A percentile compares a stretch with the other conserved stretches of the same genome.
Evolutionary conservation across 108 stramenopile species (phyloP).

Genomic region (Seminavis robusta): DNA sequence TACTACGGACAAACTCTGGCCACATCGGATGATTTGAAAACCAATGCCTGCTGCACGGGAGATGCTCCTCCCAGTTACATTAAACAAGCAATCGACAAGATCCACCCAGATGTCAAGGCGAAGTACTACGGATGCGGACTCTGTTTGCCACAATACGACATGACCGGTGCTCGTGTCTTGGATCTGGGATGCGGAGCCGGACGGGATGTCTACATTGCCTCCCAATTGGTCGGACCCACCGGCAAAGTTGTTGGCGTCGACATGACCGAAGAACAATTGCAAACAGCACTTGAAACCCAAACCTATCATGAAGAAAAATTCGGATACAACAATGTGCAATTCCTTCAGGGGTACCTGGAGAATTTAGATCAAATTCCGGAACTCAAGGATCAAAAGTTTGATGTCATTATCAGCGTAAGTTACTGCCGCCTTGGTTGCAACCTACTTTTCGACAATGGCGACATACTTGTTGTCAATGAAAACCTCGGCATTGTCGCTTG

Average conservation of each 20-base stretch:
- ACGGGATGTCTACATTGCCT: conserved; percentile 91
- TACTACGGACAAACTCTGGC: conserved; percentile 87
- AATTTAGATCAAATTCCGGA: conserved; percentile 65
- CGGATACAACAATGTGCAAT: conserved; percentile 88
- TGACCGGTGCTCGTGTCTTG: conserved; percentile 80
- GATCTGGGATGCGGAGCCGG: conserved; percentile 96
- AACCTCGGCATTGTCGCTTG: too few relatives aligned
- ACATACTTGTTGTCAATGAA: too few relatives aligned
- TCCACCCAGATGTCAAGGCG: conserved; percentile 75
- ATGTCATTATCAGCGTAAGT: conserved; percentile 94
- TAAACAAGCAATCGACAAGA: conserved; percentile 64
- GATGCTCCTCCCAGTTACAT: conserved; percentile 72
- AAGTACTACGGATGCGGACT: conserved; percentile 97
- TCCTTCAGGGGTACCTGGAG: conserved; percentile 90
- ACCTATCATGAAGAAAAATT: conserved; percentile 85
- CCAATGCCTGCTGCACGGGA: conserved; percentile 95
- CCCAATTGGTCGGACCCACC: conserved; percentile 83
- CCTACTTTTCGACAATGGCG: too few relatives aligned
- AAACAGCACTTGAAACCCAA: conserved; percentile 76
- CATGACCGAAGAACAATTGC: conserved; percentile 95
- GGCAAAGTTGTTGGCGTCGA: conserved; percentile 96
- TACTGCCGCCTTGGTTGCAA: too few relatives aligned
- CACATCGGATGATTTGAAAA: conserved; percentile 84
- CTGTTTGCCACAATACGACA: conserved; percentile 82
- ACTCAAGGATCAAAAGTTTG: conserved; percentile 74